Percentiles rank a stretch among this genome's conserved stretches.
Conservation (phyloP, 192 early-diverging fungal genomes). For the Mortierella antarctica region DNA sequence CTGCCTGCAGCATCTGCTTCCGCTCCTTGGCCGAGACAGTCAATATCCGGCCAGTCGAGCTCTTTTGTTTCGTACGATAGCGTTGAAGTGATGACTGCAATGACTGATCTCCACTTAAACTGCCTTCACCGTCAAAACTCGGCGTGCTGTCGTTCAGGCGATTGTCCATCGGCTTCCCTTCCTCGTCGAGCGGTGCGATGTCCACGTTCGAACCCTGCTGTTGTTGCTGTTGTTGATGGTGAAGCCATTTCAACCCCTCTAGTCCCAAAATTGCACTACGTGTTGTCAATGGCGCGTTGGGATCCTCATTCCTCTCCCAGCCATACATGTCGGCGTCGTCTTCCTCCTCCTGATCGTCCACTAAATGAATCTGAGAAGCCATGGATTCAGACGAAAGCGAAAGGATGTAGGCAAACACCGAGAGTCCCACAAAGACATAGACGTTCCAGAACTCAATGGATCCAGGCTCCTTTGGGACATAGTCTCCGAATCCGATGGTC, state of each 20-base stretch:
- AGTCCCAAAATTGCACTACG: conserved; percentile 34
- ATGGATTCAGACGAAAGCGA: conserved; percentile 48
- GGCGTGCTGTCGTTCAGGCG: background rate
- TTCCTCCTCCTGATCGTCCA: conserved; percentile 42
- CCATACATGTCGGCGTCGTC: conserved; percentile 44
- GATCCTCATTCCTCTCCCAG: conserved; percentile 44
- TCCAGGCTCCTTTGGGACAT: conserved; percentile 34
- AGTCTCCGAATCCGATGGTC: conserved; percentile 51
- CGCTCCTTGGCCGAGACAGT: conserved; percentile 46
- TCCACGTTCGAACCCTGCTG: background rate
- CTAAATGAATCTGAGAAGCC: conserved; percentile 41
- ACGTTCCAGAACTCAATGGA: conserved; percentile 54
- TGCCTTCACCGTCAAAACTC: background rate
- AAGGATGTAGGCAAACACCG: conserved; percentile 48
- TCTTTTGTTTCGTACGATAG: conserved; percentile 10
- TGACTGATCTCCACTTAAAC: conserved; percentile 6
- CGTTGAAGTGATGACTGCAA: conserved; percentile 16
- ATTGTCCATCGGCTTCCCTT: conserved; percentile 10
- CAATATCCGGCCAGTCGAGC: conserved; percentile 13
- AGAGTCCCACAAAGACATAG: conserved; percentile 44
- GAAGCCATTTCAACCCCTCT: conserved; percentile 40
- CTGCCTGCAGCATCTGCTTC: conserved; percentile 49
- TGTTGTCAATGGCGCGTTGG: conserved; percentile 30
- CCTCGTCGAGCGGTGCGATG: background rate
- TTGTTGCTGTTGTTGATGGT: conserved; percentile 27